Conservation (phyloP, 2,329 filamentous ascomycete species). For the Cryoendolithus antarcticus region DNA sequence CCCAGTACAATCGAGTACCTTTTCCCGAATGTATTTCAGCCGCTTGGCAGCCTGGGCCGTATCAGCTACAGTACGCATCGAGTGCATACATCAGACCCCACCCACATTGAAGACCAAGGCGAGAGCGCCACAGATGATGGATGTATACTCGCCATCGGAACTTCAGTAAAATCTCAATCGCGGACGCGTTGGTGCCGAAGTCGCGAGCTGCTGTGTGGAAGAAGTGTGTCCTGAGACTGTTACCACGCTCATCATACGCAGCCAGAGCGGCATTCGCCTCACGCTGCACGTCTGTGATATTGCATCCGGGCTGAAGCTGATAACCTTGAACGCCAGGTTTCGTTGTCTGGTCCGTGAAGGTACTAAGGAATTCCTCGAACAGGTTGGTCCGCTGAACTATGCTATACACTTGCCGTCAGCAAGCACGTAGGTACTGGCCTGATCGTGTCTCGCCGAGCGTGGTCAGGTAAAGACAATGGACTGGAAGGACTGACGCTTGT, state of each 20-base stretch:
- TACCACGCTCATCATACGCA: conserved; percentile 1
- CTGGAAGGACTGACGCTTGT: background rate
- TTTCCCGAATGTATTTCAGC: background rate
- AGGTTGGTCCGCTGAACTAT: background rate
- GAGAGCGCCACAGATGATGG: conserved; percentile 1
- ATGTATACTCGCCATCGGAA: conserved; percentile 2
- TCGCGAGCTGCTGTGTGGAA: background rate
- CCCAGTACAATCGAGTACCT: conserved; percentile 2
- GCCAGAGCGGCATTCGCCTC: conserved; percentile 1
- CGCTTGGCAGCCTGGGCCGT: background rate
- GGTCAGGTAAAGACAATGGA: no score
- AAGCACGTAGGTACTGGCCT: no score
- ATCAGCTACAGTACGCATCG: background rate
- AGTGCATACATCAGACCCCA: no score
- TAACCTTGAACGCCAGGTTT: background rate
- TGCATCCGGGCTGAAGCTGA: background rate
- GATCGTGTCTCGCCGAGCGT: no score
- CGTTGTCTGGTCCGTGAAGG: background rate
- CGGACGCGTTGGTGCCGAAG: conserved; percentile 1
- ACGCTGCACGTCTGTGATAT: conserved; percentile 1
- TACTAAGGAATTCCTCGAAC: background rate
- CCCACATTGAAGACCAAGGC: conserved; percentile 3
- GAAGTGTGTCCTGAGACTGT: conserved; percentile 2
- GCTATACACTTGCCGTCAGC: background rate
- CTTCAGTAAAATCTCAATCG: background rate